phyloP scores from a whole-genome alignment of 257 asterid genomes.

The Dorcoceras hygrometricum region DNA sequence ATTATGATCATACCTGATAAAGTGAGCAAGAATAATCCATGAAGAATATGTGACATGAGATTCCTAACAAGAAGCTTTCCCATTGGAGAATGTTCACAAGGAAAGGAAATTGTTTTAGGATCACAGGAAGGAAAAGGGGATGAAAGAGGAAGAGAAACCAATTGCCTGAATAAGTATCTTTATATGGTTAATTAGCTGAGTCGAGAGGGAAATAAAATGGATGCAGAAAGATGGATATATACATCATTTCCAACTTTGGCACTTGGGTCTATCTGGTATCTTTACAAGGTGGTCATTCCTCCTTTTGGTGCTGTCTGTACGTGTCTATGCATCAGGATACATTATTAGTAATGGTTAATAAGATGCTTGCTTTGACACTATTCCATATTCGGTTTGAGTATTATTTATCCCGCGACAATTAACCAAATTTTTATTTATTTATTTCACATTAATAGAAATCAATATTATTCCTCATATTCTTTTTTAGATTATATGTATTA shows the following conservation, averaged over 20 bases:
- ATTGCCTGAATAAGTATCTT: not conserved
- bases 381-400: no score
- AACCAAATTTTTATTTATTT: no score
- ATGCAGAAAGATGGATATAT: not conserved
- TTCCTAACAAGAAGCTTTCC: constrained; percentile 32
- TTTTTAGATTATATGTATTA: no score
- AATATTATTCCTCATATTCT: no score
- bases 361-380: no score
- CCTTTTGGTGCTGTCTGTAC: no score
- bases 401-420: no score
- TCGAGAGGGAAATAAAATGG: not conserved
- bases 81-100: constrained; percentile 26
- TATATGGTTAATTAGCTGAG: not conserved
- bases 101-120: no score
- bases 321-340: no score
- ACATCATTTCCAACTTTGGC: not conserved
- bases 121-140: no score
- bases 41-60: constrained; percentile 42
- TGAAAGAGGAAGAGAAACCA: not conserved
- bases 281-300: not conserved
- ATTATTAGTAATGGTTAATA: no score
- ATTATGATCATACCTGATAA: not conserved
- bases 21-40: not conserved
- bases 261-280: not conserved
- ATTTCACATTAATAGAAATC: no score